Conservation (phyloP, 495 filamentous ascomycete species). For the Parathielavia hyrcaniae region DNA sequence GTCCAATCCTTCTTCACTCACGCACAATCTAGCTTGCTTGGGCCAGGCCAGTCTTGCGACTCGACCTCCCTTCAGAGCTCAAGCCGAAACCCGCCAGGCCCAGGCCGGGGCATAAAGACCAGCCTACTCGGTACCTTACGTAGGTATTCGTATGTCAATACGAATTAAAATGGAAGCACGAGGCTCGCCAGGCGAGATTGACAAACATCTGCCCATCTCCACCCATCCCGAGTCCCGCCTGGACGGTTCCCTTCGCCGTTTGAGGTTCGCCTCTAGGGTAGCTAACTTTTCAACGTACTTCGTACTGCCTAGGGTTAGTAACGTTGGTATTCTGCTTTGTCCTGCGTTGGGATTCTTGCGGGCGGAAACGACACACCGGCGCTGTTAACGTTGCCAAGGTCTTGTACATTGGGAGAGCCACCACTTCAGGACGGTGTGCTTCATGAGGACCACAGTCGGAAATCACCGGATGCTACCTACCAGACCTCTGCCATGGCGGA, state of each 20-base stretch:
- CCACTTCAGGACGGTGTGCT: too few relatives aligned
- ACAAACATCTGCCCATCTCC: slow-evolving; percentile 5
- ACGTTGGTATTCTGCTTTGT: neutral
- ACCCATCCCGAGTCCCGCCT: neutral
- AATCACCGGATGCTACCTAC: too few relatives aligned
- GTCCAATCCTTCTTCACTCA: neutral
- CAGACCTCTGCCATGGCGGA: too few relatives aligned
- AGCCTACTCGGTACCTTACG: too few relatives aligned
- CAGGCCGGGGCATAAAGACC: neutral
- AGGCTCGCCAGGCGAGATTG: slow-evolving; percentile 12
- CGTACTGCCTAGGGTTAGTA: neutral
- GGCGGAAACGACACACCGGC: neutral
- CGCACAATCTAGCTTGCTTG: neutral
- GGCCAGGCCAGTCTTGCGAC: neutral
- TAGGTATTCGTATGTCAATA: too few relatives aligned
- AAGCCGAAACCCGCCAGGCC: slow-evolving; percentile 2
- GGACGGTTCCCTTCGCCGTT: neutral
- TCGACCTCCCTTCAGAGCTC: neutral
- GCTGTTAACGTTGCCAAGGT: neutral
- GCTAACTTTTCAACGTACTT: neutral
- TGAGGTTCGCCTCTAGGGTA: neutral
- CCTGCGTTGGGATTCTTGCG: too few relatives aligned
- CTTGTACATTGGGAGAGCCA: too few relatives aligned
- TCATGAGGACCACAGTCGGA: too few relatives aligned
- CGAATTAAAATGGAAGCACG: neutral